Evolutionary conservation across 345 rosid genomes (phyloP), one percentile per base, ranked within the genome.

Genomic region (Clausena lansium): DNA sequence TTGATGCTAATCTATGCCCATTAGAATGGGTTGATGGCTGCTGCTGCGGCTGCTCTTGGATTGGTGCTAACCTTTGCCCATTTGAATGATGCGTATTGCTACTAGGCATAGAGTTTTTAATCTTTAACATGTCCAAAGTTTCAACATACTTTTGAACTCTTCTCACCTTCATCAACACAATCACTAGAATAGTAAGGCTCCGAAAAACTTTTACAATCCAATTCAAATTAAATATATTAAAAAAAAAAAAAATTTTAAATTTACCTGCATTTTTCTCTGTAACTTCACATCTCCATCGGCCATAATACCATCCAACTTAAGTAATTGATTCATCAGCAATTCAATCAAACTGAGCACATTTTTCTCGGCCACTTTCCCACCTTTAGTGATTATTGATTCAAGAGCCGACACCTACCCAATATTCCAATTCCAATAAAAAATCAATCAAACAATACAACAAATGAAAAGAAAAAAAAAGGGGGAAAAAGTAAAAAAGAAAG

Each of bases 191-290:
- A 24, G 41, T 9, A 9, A 54, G 39, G 8, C 19, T 7, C 15
- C 4, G 65, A 10, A 61, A 41, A 27, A 11, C n/a, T 9, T 25
- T 67, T 13, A 15, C 3, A 20, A 27, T 24, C 54, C 63, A 74
- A 58, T 20, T 54, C 38, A 66, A 41, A 30, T 0, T 62, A 41
- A 19, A 60, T 61, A 41, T 22, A 47, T 10, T 33, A 50, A 63
- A 11, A 52, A 17, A 52, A 52, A 4, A 50, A 47, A 4, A 30
- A 24, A 33, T n/a, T n/a, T n/a, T n/a, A n/a, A n/a, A n/a, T n/a
- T 73, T 86, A 94, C 99, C 97, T 97, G 99, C 94, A 91, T 85
- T 85, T 97, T 97, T 84, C 98, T 93, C 77, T 97, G 98, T 79
- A 94, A 78, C 86, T 94, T 97, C 9, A 84, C 96, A 87, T 97